Percentiles rank a stretch among this genome's conserved stretches.
These are phyloP conservation scores for Phaseolus lunatus DNA, from an alignment of 306 rosid genomes.

Conservation along the genomic window DNA sequence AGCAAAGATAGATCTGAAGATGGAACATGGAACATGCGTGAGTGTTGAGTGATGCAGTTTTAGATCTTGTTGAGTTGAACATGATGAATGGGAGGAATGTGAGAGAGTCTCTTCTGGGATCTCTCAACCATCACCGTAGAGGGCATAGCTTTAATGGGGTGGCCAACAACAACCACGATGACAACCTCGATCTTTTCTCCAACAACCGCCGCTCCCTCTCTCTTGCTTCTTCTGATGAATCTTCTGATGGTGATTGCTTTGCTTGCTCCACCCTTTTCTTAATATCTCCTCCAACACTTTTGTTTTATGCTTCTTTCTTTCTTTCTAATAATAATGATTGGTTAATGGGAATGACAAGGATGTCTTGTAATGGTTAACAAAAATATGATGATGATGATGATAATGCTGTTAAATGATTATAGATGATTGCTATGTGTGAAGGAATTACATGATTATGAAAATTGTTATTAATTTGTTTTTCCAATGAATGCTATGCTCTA, in stretches of 20 bases:
- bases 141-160: constrained; percentile 61
- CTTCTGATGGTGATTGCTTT: constrained; percentile 73
- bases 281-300: neutral
- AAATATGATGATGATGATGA: neutral
- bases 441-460: constrained; percentile 28
- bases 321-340: constrained; percentile 5
- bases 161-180: constrained; percentile 52
- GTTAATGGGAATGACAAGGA: neutral
- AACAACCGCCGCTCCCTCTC: constrained; percentile 78
- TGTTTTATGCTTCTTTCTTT: constrained; percentile 25
- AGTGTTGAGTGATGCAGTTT: neutral
- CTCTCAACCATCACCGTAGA: constrained; percentile 65
- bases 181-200: constrained; percentile 90
- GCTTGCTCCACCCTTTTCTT: constrained; percentile 41
- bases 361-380: constrained; percentile 12
- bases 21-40: neutral
- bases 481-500: neutral
- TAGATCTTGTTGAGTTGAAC: constrained; percentile 15
- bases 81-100: constrained; percentile 61
- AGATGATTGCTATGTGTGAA: neutral
- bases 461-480: neutral
- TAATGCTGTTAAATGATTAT: neutral
- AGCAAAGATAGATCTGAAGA: constrained; percentile 26
- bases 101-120: constrained; percentile 64
- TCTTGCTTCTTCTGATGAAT: constrained; percentile 78